phyloP scores from a whole-genome alignment of 1,139 yeast species.

The Suhomyces bribrorum region DNA sequence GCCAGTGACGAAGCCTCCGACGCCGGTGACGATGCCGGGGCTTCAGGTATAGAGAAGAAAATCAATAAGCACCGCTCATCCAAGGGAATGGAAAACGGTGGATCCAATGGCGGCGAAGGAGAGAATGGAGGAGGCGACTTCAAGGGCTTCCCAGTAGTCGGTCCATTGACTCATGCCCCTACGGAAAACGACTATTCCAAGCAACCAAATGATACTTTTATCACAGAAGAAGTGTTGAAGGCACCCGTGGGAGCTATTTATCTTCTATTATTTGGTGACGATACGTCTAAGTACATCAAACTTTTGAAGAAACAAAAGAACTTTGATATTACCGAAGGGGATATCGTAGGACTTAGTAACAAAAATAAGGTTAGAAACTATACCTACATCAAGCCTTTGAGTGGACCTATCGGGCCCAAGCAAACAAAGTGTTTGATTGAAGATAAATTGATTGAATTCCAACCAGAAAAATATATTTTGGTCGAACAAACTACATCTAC shows the following conservation, averaged over 20 bases:
- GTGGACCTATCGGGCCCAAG: constrained; percentile 89
- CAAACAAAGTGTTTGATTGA: constrained; percentile 82
- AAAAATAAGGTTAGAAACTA: constrained; percentile 54
- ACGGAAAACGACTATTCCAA: constrained; percentile 47
- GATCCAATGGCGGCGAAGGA: constrained; percentile 1
- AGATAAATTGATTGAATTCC: constrained; percentile 68
- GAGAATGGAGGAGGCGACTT: constrained; percentile 19
- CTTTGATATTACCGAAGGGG: constrained; percentile 55
- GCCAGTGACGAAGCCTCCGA: constrained; percentile 5
- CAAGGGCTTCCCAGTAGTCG: constrained; percentile 40
- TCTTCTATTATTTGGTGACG: constrained; percentile 71
- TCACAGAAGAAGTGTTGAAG: constrained; percentile 58
- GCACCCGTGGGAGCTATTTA: constrained; percentile 86
- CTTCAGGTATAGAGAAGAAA: constrained; percentile 9
- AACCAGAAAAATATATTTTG: constrained; percentile 55
- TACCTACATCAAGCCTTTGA: constrained; percentile 75
- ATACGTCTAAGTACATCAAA: constrained; percentile 55
- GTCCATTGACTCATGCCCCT: constrained; percentile 42
- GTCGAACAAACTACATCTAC: constrained; percentile 72
- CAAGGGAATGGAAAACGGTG: constrained; percentile 3
- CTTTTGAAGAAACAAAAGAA: constrained; percentile 71
- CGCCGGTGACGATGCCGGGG: constrained; percentile 10
- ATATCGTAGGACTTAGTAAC: constrained; percentile 43
- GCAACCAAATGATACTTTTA: constrained; percentile 60
- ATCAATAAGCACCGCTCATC: constrained; percentile 7